A percentile compares a stretch with the other conserved stretches of the same genome.
phyloP scores from a whole-genome alignment of 202 grass and related monocot genomes.

The Musa balbisiana region DNA sequence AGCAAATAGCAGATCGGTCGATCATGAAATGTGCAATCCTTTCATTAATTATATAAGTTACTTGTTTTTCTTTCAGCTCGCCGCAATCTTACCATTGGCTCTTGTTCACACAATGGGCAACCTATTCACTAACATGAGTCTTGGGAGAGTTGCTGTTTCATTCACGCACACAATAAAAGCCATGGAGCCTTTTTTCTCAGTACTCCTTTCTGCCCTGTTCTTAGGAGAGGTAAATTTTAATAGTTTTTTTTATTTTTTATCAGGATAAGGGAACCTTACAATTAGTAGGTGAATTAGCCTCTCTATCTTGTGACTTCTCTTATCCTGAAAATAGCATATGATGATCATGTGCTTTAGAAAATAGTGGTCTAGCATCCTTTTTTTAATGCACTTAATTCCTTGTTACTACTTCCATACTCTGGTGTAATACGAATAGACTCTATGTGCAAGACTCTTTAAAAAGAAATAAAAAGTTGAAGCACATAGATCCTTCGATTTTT shows the following conservation, averaged over 20 bases:
- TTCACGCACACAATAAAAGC: slow-evolving; percentile 60
- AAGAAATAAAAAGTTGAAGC: background rate
- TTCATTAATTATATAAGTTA: background rate
- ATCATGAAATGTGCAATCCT: background rate
- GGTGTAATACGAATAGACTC: too few relatives aligned
- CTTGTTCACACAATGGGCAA: slow-evolving; percentile 54
- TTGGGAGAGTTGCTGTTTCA: slow-evolving; percentile 50
- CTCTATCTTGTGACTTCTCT: too few relatives aligned
- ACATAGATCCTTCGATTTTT: background rate
- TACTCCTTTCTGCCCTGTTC: slow-evolving; percentile 44
- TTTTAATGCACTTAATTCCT: too few relatives aligned
- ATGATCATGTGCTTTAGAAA: too few relatives aligned
- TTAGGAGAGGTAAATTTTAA: slow-evolving; percentile 35
- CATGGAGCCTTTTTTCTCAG: slow-evolving; percentile 52
- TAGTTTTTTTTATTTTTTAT: too few relatives aligned
- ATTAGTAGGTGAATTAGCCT: too few relatives aligned
- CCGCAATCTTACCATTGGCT: slow-evolving; percentile 39
- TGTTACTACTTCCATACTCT: too few relatives aligned
- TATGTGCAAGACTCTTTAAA: background rate
- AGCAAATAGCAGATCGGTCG: background rate
- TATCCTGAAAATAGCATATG: too few relatives aligned
- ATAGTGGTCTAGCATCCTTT: too few relatives aligned
- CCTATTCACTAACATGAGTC: slow-evolving; percentile 65
- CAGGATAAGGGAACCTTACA: too few relatives aligned
- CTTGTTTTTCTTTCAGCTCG: slow-evolving; percentile 27